Evolutionary conservation across 495 filamentous ascomycete species (phyloP), one percentile per base, ranked within the genome.

Genomic region (Xylaria longipes): DNA sequence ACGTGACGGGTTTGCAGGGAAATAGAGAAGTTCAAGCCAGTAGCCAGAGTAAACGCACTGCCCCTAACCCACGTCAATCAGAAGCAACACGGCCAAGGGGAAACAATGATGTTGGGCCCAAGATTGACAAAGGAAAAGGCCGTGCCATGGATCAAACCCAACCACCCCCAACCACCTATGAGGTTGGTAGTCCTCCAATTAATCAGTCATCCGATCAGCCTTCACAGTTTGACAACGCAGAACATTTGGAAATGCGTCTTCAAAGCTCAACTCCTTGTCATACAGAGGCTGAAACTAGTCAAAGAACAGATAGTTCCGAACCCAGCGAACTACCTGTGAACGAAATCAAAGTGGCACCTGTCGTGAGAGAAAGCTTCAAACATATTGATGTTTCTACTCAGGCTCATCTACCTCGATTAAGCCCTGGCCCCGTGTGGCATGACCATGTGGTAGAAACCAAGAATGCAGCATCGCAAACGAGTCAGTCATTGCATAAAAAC

Each of bases 381-480:
- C 27, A 29, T 41, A 1, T 25, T 11, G 22, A 22, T 9, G 8
- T n/a, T 11, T 20, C 31, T 33, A 62, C 45, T 17, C 56, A 27
- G 39, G n/a, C 7, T 41, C 14, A 22, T 8, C 20, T 69, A 6
- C 31, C 57, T 12, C 22, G 2, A 22, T 29, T 62, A 12, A 15
- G 9, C 22, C 12, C 15, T 20, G 15, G 41, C 14, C 66, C 66
- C 17, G 2, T 35, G 25, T 29, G 29, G 29, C 27, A 3, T 48
- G 20, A 35, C 11, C 9, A 39, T 39, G 27, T 37, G 0, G 22
- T 1, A 15, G 27, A 46, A 29, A n/a, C 25, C 27, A 69, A 61
- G 56, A 39, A 56, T 25, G 66, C 37, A 31, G 39, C 37, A 58
- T 58, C 66, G 1, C 66, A 46, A 61, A 61, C 39, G 20, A 37